These are phyloP conservation scores for Chlorella sp. DNA, from an alignment of 139 green algal genomes.

Conservation along the genomic window DNA sequence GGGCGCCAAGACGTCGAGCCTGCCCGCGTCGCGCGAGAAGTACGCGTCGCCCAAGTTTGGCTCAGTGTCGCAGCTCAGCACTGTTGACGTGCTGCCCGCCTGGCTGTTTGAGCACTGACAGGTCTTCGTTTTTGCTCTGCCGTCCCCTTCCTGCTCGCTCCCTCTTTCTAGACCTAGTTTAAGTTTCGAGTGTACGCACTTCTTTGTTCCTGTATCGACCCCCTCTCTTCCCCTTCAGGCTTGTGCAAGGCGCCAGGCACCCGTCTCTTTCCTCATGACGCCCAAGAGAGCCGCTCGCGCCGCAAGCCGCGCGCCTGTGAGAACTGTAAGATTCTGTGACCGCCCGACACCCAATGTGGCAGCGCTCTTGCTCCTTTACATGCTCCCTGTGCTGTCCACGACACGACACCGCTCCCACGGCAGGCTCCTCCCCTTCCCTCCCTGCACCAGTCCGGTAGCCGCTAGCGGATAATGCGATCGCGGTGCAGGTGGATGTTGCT, in stretches of 20 bases:
- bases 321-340: no score
- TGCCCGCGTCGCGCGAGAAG: conserved; percentile 65
- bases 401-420: no score
- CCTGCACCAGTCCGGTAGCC: no score
- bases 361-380: no score
- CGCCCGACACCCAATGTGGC: no score
- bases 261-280: no score
- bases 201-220: no score
- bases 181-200: no score
- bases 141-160: background rate
- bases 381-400: no score
- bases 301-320: no score
- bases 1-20: conserved; percentile 24
- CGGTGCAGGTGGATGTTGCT: conserved; percentile 78
- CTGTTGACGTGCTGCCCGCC: conserved; percentile 32
- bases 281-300: no score
- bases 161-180: background rate
- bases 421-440: background rate
- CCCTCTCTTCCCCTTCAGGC: background rate
- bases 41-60: conserved; percentile 50
- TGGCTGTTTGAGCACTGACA: conserved; percentile 37
- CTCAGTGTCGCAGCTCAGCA: conserved; percentile 40
- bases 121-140: background rate
- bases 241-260: no score
- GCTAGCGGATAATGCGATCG: conserved; percentile 56